Percentiles rank a stretch among this genome's conserved stretches.
These are phyloP conservation scores for Madurella fahalii DNA, from an alignment of 2,329 filamentous ascomycete genomes.

Conservation along the genomic window DNA sequence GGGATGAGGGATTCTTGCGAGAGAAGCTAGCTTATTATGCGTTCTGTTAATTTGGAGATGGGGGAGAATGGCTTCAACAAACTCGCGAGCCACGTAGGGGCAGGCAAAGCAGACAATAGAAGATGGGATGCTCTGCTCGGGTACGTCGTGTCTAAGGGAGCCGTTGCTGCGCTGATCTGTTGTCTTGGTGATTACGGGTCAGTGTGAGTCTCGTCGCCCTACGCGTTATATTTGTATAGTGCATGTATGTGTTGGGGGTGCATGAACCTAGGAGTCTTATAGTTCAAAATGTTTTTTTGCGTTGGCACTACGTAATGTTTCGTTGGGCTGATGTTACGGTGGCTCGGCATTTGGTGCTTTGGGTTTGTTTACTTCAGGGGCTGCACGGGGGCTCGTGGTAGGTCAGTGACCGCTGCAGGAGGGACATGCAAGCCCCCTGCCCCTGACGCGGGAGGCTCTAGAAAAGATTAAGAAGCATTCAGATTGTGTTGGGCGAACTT, in stretches of 20 bases:
- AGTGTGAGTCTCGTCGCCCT: too few relatives aligned
- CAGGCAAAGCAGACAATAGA: neutral
- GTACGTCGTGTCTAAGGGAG: neutral
- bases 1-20: neutral
- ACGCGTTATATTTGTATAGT: neutral
- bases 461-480: too few relatives aligned
- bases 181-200: too few relatives aligned
- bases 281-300: neutral
- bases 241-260: neutral
- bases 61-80: too few relatives aligned
- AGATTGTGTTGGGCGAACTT: too few relatives aligned
- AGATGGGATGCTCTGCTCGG: neutral
- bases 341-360: neutral
- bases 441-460: too few relatives aligned
- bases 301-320: neutral
- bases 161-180: too few relatives aligned
- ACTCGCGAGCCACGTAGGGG: too few relatives aligned
- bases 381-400: neutral
- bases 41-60: too few relatives aligned
- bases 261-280: neutral
- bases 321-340: neutral
- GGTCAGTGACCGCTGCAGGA: too few relatives aligned
- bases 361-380: neutral
- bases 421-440: too few relatives aligned
- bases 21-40: too few relatives aligned